Evolutionary conservation across 2,329 filamentous ascomycete species (phyloP).

Genomic region (Diaporthe eres): DNA sequence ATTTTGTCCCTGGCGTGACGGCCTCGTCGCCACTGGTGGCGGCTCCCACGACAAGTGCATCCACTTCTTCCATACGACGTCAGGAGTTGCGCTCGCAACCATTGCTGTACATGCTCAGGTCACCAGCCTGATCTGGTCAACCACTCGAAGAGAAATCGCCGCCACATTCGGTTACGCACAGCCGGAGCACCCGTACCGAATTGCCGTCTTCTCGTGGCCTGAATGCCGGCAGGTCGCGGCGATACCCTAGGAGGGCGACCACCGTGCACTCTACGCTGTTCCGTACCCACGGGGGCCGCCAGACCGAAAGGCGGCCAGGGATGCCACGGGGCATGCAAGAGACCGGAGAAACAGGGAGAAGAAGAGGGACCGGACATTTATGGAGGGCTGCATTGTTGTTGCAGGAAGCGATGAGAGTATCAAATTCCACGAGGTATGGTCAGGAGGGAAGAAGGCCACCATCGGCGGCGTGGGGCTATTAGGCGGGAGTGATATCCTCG

Average conservation of each 20-base stretch:
- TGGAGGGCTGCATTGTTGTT: slow-evolving; percentile 89
- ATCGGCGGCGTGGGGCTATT: slow-evolving; percentile 72
- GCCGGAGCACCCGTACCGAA: slow-evolving; percentile 88
- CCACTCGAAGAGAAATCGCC: slow-evolving; percentile 85
- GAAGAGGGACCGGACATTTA: slow-evolving; percentile 63
- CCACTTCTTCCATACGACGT: slow-evolving; percentile 91
- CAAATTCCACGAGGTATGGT: slow-evolving; percentile 97
- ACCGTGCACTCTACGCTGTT: slow-evolving; percentile 89
- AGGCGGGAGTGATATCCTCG: slow-evolving; percentile 87
- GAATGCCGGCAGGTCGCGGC: slow-evolving; percentile 87
- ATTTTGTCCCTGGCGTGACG: slow-evolving; percentile 94
- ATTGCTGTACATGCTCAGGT: slow-evolving; percentile 96
- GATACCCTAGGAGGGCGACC: slow-evolving; percentile 85
- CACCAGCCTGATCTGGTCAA: slow-evolving; percentile 92
- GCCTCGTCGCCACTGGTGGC: slow-evolving; percentile 89
- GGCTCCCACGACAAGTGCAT: slow-evolving; percentile 96
- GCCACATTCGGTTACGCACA: slow-evolving; percentile 96
- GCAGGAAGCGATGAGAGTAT: slow-evolving; percentile 93
- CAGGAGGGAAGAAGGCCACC: slow-evolving; percentile 69
- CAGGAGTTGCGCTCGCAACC: slow-evolving; percentile 86
- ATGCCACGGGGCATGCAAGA: slow-evolving; percentile 59
- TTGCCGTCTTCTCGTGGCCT: slow-evolving; percentile 96
- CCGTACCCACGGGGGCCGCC: slow-evolving; percentile 75
- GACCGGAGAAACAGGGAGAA: slow-evolving; percentile 56
- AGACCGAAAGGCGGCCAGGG: slow-evolving; percentile 51